Percentiles rank a stretch among this genome's conserved stretches.
Evolutionary conservation across 257 asterid species (phyloP).

Genomic region (Osmanthus fragrans): DNA sequence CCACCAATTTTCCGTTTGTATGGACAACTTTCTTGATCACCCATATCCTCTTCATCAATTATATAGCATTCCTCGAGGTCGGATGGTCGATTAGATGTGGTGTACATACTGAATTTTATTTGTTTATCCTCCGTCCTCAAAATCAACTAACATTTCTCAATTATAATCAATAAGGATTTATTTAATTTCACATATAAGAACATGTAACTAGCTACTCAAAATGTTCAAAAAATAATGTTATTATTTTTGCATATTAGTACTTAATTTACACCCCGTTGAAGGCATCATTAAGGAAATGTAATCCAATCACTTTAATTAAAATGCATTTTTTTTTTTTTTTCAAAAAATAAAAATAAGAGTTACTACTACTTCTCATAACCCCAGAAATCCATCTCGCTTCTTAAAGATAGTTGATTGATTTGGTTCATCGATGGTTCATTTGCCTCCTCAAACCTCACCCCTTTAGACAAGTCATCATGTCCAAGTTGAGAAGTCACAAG

Average conservation of each 20-base stretch:
- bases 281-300: not conserved
- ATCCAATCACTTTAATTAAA: not conserved
- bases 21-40: too few relatives aligned
- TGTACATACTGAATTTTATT: too few relatives aligned
- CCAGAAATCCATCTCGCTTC: constrained; percentile 84
- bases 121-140: too few relatives aligned
- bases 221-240: not conserved
- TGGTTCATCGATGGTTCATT: constrained; percentile 38
- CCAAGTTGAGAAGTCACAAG: constrained; percentile 29
- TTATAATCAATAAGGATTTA: too few relatives aligned
- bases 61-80: too few relatives aligned
- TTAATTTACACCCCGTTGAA: not conserved
- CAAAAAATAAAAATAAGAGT: not conserved
- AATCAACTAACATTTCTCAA: too few relatives aligned
- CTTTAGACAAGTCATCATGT: constrained; percentile 29
- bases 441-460: constrained; percentile 31
- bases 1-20: too few relatives aligned
- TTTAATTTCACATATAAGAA: too few relatives aligned
- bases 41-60: too few relatives aligned
- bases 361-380: constrained; percentile 45
- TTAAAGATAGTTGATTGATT: constrained; percentile 48
- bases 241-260: not conserved
- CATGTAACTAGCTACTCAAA: too few relatives aligned
- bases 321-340: not conserved
- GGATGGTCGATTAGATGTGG: too few relatives aligned